Percentiles rank a stretch among this genome's conserved stretches.
phyloP scores from a whole-genome alignment of 2,329 filamentous ascomycete genomes.

The Aphanoascus verrucosus region DNA sequence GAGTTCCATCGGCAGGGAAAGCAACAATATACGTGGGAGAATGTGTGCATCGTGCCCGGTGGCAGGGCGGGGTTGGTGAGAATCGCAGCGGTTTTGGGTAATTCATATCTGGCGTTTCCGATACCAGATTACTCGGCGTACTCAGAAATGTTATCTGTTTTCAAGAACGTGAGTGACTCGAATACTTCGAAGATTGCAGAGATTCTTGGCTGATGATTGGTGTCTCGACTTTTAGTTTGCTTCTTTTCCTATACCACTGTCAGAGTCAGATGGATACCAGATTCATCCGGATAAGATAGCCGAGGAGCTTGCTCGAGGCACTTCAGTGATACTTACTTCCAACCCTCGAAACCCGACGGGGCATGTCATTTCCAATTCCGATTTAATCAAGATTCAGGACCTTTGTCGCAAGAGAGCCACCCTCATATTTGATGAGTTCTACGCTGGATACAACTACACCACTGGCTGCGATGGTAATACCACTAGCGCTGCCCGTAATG shows the following conservation, averaged over 20 bases:
- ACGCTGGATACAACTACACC: slow-evolving; percentile 92
- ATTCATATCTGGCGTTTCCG: slow-evolving; percentile 87
- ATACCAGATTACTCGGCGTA: slow-evolving; percentile 94
- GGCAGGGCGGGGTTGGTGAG: slow-evolving; percentile 86
- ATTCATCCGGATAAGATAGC: slow-evolving; percentile 89
- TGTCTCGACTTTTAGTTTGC: slow-evolving; percentile 51
- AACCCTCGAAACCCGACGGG: slow-evolving; percentile 94
- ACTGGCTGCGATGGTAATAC: slow-evolving; percentile 81
- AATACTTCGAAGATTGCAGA: neutral
- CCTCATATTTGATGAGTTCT: slow-evolving; percentile 93
- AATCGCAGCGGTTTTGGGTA: slow-evolving; percentile 87
- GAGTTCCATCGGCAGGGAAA: slow-evolving; percentile 81
- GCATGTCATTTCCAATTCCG: slow-evolving; percentile 70
- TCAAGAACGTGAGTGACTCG: slow-evolving; percentile 56
- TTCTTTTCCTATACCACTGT: slow-evolving; percentile 73
- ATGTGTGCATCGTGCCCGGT: slow-evolving; percentile 90
- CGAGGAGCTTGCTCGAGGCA: slow-evolving; percentile 77
- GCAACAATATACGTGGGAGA: slow-evolving; percentile 89
- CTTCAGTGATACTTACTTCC: slow-evolving; percentile 80
- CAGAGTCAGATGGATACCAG: slow-evolving; percentile 78
- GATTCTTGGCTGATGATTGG: neutral
- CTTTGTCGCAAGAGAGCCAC: slow-evolving; percentile 84
- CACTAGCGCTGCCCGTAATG: slow-evolving; percentile 78
- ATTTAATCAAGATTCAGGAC: slow-evolving; percentile 83
- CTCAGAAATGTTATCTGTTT: slow-evolving; percentile 91